Evolutionary conservation across 208 protist species (phyloP).

Genomic region (Leishmania major): DNA sequence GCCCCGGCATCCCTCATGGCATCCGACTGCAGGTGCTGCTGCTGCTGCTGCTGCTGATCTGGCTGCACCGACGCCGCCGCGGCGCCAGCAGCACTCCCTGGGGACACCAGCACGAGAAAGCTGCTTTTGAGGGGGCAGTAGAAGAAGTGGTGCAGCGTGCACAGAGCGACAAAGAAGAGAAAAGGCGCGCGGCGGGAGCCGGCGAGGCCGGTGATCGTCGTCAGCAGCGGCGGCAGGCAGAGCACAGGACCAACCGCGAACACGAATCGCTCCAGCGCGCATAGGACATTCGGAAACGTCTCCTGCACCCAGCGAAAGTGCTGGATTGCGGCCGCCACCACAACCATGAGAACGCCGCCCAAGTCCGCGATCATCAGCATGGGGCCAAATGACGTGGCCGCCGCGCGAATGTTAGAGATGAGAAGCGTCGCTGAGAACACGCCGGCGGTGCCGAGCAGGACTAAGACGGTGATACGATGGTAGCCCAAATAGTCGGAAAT

Average conservation of each 20-base stretch:
- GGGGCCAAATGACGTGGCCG: conserved; percentile 57
- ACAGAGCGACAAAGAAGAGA: conserved; percentile 64
- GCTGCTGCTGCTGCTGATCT: background rate
- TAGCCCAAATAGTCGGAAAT: conserved; percentile 80
- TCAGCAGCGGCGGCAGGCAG: conserved; percentile 66
- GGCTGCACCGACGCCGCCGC: background rate
- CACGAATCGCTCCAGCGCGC: conserved; percentile 65
- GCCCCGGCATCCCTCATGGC: background rate
- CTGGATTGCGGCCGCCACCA: conserved; percentile 50
- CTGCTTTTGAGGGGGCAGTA: conserved; percentile 80
- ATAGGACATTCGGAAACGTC: conserved; percentile 66
- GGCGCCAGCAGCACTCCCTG: conserved; percentile 1
- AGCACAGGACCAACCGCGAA: conserved; percentile 68
- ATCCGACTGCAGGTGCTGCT: conserved; percentile 15
- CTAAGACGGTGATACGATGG: conserved; percentile 51
- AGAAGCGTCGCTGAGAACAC: conserved; percentile 62
- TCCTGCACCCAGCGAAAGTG: conserved; percentile 89
- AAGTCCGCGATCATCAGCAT: conserved; percentile 70
- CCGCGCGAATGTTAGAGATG: conserved; percentile 69
- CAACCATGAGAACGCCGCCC: conserved; percentile 37
- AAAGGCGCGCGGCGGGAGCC: conserved; percentile 73
- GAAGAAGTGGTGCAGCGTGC: conserved; percentile 68
- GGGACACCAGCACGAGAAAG: conserved; percentile 45
- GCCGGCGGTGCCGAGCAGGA: conserved; percentile 46
- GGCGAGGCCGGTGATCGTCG: conserved; percentile 61